Evolutionary conservation across 2,329 filamentous ascomycete genomes (phyloP), one percentile per base, ranked within the genome.

Genomic region (Paraconiothyrium sp.): DNA sequence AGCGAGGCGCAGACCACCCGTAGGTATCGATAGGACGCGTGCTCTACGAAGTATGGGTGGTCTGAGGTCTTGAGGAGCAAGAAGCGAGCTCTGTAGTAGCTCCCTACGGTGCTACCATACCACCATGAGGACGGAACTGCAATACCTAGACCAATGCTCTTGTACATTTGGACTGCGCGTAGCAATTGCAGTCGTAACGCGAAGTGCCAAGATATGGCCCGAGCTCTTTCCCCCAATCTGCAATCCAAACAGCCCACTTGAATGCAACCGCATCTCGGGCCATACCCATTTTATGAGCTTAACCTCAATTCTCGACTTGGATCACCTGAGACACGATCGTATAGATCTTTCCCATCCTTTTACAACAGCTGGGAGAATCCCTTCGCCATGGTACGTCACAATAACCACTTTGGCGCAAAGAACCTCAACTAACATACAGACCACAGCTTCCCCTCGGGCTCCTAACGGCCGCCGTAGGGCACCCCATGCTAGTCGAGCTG

Each of bases 401-500:
- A 44, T 35, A 48, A 10, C 35, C 46, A 9, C 16, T 24, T 37
- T 43, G 27, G 48, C 54, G 61, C 64, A 60, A 50, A 27, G 24
- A 34, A 22, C 51, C 55, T n/a, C 13, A 14, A 50, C 63, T 72
- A 55, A 73, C 62, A 35, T 16, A n/a, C 20, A 5, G 20, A 13
- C 16, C 22, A 43, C 63, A 89, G 88, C 83, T 90, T 57, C 88
- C 88, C 55, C 78, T 90, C 60, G 93, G 94, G 76, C 90, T 99
- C 54, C 87, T 99, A 65, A 98, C 92, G 74, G 94, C 94, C 73
- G 94, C 95, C 68, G 94, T 97, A 84, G 95, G 95, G 86, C 93
- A 97, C 79, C 94, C 95, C 4, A 98, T 97, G 91, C 90, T 97
- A 60, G 94, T 97, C 68, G 94, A 97, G 84, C 90, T 97, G 69